Evolutionary conservation across 257 asterid genomes (phyloP).

Genomic region (Forsythia suspensa): DNA sequence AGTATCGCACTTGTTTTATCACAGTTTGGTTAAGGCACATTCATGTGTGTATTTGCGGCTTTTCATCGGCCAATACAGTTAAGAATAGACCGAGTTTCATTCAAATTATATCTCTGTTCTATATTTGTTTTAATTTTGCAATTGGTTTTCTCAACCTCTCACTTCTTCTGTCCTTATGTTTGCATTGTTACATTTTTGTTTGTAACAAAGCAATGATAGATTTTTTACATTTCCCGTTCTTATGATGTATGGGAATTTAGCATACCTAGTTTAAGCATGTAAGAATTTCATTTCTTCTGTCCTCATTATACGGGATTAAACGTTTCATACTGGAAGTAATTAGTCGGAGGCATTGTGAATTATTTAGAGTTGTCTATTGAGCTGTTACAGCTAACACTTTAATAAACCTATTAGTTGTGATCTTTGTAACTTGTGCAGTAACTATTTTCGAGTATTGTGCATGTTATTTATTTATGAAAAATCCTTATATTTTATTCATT

Average conservation of each 20-base stretch:
- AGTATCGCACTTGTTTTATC: too few relatives aligned
- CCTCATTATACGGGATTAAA: neutral
- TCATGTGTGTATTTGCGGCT: neutral
- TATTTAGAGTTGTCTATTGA: neutral
- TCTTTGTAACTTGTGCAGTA: too few relatives aligned
- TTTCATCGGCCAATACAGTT: neutral
- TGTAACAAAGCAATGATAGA: neutral
- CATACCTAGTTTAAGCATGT: neutral
- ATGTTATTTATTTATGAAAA: too few relatives aligned
- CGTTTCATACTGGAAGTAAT: neutral
- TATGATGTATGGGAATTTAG: neutral
- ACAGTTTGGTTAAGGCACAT: too few relatives aligned
- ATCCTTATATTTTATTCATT: too few relatives aligned
- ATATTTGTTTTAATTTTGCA: neutral
- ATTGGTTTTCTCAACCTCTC: neutral
- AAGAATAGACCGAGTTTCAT: neutral
- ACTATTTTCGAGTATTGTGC: too few relatives aligned
- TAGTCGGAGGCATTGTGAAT: neutral
- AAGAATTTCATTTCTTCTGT: neutral
- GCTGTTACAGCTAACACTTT: neutral
- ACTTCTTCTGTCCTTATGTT: neutral
- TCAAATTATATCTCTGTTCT: neutral
- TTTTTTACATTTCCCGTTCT: neutral
- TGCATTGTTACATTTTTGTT: neutral
- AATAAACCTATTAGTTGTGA: too few relatives aligned